Conservation (phyloP, 768 basidiomycete species). For the Leccinum uliginosum region DNA sequence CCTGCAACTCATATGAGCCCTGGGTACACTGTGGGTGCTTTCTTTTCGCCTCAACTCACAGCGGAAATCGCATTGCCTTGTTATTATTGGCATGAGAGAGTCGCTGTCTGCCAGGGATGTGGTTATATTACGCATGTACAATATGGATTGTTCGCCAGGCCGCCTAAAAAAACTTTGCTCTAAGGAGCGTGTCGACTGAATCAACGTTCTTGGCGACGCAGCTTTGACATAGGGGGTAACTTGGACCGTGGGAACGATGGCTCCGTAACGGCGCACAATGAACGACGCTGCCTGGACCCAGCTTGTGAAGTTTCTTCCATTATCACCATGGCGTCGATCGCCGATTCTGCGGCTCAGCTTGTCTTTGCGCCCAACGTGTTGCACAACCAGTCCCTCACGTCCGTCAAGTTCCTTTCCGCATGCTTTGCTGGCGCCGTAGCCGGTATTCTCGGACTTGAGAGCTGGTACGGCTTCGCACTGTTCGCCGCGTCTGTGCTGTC, state of each 20-base stretch:
- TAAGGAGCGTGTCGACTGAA: not conserved
- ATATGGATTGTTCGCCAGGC: not conserved
- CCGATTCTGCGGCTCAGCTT: slow-evolving; percentile 51
- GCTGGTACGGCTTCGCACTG: slow-evolving; percentile 76
- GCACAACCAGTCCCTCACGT: slow-evolving; percentile 56
- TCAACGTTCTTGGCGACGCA: not conserved
- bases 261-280: not conserved
- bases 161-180: not conserved
- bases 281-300: not conserved
- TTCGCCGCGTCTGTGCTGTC: slow-evolving; percentile 67
- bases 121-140: not conserved
- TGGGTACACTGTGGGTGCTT: not conserved
- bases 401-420: slow-evolving; percentile 75
- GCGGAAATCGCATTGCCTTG: not conserved
- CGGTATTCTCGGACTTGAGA: slow-evolving; percentile 85
- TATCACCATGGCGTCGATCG: slow-evolving; percentile 41
- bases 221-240: slow-evolving; percentile 3
- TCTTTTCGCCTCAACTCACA: not conserved
- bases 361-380: slow-evolving; percentile 65
- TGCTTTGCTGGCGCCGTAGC: slow-evolving; percentile 86
- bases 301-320: not conserved
- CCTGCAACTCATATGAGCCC: not conserved
- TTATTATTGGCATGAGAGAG: not conserved
- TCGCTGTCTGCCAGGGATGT: not conserved
- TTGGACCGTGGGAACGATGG: slow-evolving; percentile 12